Evolutionary conservation across 2,329 filamentous ascomycete genomes (phyloP).

Genomic region (Aureobasidium musti): DNA sequence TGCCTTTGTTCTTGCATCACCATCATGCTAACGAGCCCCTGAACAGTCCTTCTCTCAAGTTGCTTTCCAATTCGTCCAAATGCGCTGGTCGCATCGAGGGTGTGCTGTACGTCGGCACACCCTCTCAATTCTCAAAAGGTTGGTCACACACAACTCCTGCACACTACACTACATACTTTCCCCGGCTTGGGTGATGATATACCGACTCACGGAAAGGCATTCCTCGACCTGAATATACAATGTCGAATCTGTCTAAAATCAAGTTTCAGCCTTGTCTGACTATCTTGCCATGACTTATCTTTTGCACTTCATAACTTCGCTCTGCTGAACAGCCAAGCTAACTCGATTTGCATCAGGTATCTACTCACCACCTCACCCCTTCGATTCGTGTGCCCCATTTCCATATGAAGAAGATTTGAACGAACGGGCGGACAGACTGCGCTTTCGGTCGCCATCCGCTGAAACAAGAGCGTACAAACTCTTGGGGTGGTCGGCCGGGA

Average conservation of each 20-base stretch:
- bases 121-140: conserved; percentile 29
- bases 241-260: conserved; percentile 62
- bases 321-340: conserved; percentile 27
- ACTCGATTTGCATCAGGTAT: conserved; percentile 31
- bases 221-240: conserved; percentile 65
- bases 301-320: conserved; percentile 17
- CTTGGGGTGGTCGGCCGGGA: conserved; percentile 56
- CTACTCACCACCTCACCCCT: not conserved
- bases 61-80: not conserved
- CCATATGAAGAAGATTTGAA: conserved; percentile 63
- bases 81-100: conserved; percentile 11
- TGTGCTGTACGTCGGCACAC: not conserved
- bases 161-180: conserved; percentile 2
- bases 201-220: conserved; percentile 63
- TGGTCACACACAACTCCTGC: conserved; percentile 1
- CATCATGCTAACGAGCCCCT: conserved; percentile 13
- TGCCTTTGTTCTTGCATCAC: conserved; percentile 1
- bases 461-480: conserved; percentile 64
- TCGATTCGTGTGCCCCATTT: conserved; percentile 9
- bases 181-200: conserved; percentile 55
- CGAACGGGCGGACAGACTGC: conserved; percentile 69
- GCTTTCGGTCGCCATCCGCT: conserved; percentile 55
- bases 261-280: conserved; percentile 73
- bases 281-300: conserved; percentile 17
- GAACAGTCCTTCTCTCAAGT: conserved; percentile 4